These are phyloP conservation scores for Metarhizium humberi DNA, from an alignment of 2,329 filamentous ascomycete species.

Conservation along the genomic window DNA sequence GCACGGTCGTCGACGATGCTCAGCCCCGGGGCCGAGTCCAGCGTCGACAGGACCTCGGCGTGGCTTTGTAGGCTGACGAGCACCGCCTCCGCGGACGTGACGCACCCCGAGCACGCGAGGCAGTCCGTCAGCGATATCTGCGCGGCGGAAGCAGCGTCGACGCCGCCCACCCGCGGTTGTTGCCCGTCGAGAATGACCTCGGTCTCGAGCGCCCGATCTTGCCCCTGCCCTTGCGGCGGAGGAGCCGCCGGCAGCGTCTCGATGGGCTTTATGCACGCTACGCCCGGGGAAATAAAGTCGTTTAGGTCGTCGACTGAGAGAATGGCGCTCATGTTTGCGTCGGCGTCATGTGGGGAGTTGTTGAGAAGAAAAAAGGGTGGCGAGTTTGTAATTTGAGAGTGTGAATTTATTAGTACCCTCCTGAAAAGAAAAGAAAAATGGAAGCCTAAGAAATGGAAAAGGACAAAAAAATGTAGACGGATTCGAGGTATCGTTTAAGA, in stretches of 20 bases:
- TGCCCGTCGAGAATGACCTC: constrained; percentile 94
- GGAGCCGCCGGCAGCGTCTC: constrained; percentile 68
- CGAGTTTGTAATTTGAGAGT: background rate
- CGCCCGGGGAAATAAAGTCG: constrained; percentile 96
- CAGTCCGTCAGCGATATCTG: constrained; percentile 96
- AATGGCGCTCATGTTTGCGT: constrained; percentile 76
- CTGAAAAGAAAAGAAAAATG: no score
- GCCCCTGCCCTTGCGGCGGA: background rate
- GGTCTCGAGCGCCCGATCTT: constrained; percentile 36
- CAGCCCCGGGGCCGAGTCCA: constrained; percentile 57
- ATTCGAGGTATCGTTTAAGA: no score
- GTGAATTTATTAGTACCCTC: no score
- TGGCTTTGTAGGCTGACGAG: constrained; percentile 92
- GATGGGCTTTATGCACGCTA: constrained; percentile 96
- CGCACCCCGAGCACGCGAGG: constrained; percentile 92
- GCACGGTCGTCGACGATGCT: constrained; percentile 19
- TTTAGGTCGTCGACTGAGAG: constrained; percentile 94
- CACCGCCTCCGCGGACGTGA: constrained; percentile 96
- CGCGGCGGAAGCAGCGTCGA: constrained; percentile 49
- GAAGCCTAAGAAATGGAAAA: no score
- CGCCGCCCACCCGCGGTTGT: constrained; percentile 38
- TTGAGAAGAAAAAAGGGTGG: background rate
- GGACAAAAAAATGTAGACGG: no score
- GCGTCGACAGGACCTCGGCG: constrained; percentile 73
- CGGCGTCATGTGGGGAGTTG: background rate